These are phyloP conservation scores for Fusarium coicis DNA, from an alignment of 2,329 filamentous ascomycete genomes.

Conservation along the genomic window DNA sequence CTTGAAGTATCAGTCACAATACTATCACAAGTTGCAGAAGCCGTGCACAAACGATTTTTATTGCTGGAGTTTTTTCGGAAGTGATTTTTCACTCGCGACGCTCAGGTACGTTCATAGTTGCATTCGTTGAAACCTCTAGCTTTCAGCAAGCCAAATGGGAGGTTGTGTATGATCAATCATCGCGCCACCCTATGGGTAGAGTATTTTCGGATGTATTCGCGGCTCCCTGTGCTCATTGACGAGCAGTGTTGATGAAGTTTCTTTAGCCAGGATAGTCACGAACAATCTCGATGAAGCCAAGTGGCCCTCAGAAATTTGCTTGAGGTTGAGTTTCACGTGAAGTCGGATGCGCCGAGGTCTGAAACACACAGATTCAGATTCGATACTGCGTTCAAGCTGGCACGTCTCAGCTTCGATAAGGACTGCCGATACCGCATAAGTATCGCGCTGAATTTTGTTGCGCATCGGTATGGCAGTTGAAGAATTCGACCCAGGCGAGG, in stretches of 20 bases:
- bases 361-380: not conserved
- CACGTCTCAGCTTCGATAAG: not conserved
- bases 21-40: not conserved
- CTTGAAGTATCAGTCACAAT: not conserved
- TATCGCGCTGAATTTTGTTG: not conserved
- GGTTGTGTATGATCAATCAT: conserved; percentile 19
- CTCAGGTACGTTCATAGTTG: conserved; percentile 29
- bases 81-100: not conserved
- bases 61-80: not conserved
- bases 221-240: not conserved
- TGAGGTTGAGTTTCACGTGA: not conserved
- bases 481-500: conserved; percentile 36
- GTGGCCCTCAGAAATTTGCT: conserved; percentile 6
- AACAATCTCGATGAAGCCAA: conserved; percentile 5
- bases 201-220: conserved; percentile 15
- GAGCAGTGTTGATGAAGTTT: conserved; percentile 29
- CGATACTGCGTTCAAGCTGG: not conserved
- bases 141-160: conserved; percentile 22
- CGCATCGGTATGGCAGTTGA: conserved; percentile 24
- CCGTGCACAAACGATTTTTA: not conserved
- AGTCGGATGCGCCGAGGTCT: conserved; percentile 3
- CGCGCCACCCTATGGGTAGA: conserved; percentile 20
- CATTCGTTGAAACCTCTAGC: conserved; percentile 12
- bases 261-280: conserved; percentile 2
- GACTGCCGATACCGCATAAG: not conserved